phyloP scores from a whole-genome alignment of 306 rosid genomes.

The Canavalia gladiata region DNA sequence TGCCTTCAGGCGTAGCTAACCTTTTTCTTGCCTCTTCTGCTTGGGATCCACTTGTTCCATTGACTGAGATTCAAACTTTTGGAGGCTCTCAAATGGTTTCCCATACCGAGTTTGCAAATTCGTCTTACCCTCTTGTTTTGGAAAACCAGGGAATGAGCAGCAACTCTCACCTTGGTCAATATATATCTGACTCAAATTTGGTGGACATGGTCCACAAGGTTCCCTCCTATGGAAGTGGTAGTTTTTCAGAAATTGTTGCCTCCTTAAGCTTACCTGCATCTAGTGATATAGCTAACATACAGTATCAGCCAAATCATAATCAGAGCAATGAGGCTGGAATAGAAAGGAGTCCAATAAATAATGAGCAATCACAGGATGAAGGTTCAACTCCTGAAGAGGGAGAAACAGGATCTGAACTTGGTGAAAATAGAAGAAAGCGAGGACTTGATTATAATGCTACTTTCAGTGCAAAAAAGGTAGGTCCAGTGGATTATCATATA shows the following conservation, averaged over 20 bases:
- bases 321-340: constrained; percentile 52
- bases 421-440: constrained; percentile 70
- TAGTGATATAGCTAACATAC: constrained; percentile 58
- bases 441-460: constrained; percentile 54
- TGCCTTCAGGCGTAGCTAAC: constrained; percentile 59
- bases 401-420: constrained; percentile 56
- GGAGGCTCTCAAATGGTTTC: constrained; percentile 65
- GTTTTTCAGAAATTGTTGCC: constrained; percentile 74
- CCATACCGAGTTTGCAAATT: constrained; percentile 61
- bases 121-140: constrained; percentile 60
- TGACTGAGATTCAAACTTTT: constrained; percentile 64
- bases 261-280: constrained; percentile 64
- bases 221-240: constrained; percentile 70
- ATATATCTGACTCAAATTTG: constrained; percentile 64
- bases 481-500: background rate
- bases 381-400: constrained; percentile 56
- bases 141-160: constrained; percentile 65
- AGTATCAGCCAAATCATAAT: constrained; percentile 57
- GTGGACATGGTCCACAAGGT: constrained; percentile 60
- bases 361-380: constrained; percentile 56
- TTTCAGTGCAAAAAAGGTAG: constrained; percentile 68
- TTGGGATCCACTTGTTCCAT: constrained; percentile 81
- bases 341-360: constrained; percentile 50
- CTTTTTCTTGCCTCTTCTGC: constrained; percentile 71
- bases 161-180: constrained; percentile 66